Evolutionary conservation across 2,329 filamentous ascomycete species (phyloP).

Genomic region (Ilyonectria sp.): DNA sequence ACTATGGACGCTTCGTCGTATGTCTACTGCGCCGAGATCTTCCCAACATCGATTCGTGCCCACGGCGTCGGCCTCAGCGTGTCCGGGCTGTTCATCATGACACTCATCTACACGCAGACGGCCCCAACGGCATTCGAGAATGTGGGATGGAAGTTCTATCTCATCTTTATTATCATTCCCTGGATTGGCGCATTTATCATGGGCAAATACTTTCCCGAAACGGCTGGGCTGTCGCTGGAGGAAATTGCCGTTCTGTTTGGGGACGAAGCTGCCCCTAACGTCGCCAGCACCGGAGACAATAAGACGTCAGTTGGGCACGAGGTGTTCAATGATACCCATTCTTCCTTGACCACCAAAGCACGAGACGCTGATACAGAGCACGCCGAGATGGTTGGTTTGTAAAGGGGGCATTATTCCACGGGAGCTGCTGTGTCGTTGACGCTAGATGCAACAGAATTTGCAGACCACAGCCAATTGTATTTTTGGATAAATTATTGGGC

Average conservation of each 20-base stretch:
- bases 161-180: conserved; percentile 23
- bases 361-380: not conserved
- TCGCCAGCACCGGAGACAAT: not conserved
- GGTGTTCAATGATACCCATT: not conserved
- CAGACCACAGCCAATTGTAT: too few relatives aligned
- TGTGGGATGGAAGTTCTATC: conserved; percentile 20
- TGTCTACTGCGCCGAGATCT: conserved; percentile 36
- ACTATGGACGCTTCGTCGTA: conserved; percentile 29
- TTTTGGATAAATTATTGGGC: too few relatives aligned
- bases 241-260: conserved; percentile 19
- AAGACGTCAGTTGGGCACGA: not conserved
- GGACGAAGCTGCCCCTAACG: conserved; percentile 6
- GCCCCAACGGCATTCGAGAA: conserved; percentile 17
- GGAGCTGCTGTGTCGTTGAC: too few relatives aligned
- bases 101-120: conserved; percentile 25
- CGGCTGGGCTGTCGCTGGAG: conserved; percentile 13
- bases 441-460: too few relatives aligned
- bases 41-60: conserved; percentile 30
- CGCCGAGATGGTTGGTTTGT: not conserved
- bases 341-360: not conserved
- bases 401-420: not conserved
- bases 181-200: conserved; percentile 8
- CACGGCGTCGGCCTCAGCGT: conserved; percentile 29
- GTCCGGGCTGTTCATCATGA: conserved; percentile 17
- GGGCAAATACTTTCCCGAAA: conserved; percentile 19